Evolutionary conservation across 208 protist species (phyloP).

Genomic region (Wallacemonas rigidus): DNA sequence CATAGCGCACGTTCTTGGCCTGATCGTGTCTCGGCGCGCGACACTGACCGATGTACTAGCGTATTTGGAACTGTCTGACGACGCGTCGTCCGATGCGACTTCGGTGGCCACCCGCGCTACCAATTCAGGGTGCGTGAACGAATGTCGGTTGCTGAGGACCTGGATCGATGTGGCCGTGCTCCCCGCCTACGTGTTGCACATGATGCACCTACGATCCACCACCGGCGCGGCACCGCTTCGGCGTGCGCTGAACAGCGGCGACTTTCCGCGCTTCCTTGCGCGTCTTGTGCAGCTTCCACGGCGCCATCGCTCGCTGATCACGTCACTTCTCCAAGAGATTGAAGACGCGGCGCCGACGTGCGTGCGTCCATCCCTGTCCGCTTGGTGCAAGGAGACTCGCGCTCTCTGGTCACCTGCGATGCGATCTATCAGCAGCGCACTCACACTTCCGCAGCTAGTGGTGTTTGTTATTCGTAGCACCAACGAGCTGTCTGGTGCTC

Average conservation of each 20-base stretch:
- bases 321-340: not conserved
- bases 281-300: conserved; percentile 3
- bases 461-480: not conserved
- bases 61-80: not conserved
- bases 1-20: not conserved
- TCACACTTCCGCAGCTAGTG: not conserved
- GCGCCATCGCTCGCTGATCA: not conserved
- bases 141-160: not conserved
- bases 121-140: not conserved
- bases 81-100: not conserved
- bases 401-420: not conserved
- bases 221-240: not conserved
- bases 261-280: not conserved
- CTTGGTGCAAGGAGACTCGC: not conserved
- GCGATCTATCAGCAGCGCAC: not conserved
- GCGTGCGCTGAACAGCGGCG: not conserved
- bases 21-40: not conserved
- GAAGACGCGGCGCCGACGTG: not conserved
- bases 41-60: not conserved
- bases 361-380: not conserved
- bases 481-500: not conserved
- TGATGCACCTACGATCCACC: not conserved
- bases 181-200: not conserved
- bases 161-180: not conserved
- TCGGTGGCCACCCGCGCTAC: too few relatives aligned